Percentiles rank a stretch among this genome's conserved stretches.
phyloP scores from a whole-genome alignment of 78 protist species.

The Chrysochromulina parva region DNA sequence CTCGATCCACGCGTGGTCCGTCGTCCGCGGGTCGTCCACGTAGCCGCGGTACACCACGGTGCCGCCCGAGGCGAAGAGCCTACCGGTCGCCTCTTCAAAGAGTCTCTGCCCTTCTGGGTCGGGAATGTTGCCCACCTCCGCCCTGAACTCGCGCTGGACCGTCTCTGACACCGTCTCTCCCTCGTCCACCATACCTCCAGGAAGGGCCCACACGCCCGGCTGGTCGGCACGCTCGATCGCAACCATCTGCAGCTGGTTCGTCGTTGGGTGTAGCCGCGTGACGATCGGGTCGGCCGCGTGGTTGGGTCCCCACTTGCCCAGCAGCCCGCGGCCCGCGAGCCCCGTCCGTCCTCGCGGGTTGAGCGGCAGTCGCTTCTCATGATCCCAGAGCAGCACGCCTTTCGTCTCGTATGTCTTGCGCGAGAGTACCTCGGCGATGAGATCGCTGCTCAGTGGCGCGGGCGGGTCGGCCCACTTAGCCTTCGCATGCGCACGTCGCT shows the following conservation, averaged over 20 bases:
- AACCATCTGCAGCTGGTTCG: neutral
- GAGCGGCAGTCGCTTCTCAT: neutral
- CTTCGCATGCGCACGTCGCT: too few species aligned
- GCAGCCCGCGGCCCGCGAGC: conserved; percentile 46
- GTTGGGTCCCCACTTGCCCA: conserved; percentile 50
- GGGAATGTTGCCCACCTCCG: conserved; percentile 10
- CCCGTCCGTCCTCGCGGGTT: conserved; percentile 53
- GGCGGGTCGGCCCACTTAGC: neutral
- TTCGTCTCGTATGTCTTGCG: neutral
- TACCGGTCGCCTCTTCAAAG: too few species aligned
- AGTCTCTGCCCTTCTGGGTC: neutral
- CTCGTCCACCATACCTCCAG: conserved; percentile 61
- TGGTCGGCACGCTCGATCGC: conserved; percentile 41
- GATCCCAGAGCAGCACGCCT: neutral
- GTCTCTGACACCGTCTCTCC: conserved; percentile 36
- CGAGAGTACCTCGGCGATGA: neutral
- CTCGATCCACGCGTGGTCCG: conserved; percentile 63
- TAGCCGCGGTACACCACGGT: conserved; percentile 35
- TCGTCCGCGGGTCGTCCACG: conserved; percentile 62
- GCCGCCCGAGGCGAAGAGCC: too few species aligned
- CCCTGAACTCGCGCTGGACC: conserved; percentile 39
- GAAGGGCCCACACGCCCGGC: conserved; percentile 46
- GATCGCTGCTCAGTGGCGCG: too few species aligned
- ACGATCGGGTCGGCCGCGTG: conserved; percentile 58
- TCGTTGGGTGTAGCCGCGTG: neutral